Base-by-base conservation (phyloP, 495 filamentous ascomycete genomes). In the Penicillium herquei region DNA sequence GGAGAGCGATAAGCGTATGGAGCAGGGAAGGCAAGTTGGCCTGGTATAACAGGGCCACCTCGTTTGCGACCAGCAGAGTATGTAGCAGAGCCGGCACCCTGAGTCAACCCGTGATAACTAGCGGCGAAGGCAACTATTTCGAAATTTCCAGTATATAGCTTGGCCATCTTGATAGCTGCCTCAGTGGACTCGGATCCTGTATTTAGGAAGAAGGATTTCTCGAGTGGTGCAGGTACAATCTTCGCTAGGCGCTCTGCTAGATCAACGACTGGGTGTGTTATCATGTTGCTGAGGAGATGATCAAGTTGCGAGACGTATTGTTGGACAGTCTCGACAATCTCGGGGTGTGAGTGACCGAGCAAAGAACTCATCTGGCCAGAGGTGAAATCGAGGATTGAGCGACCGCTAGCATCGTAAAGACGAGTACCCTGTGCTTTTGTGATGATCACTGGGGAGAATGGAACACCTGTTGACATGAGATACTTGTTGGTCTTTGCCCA, bases 321-420 rank as follows among this genome's bases (percentile, higher is more conserved):
- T 9, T 61, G 52, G 30, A 83, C 76, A 0, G 76, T 70, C 18
- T 75, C 55, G 7, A 84, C 78, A 34, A 83, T 80, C 49, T 84
- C 80, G 1, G 81, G 79, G 54, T 84, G 75, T 0, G 73, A 76
- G 55, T 84, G 81, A n/a, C 81, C 81, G 1, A 84, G 69, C 0
- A 84, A 67, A 18, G 75, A 83, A 14, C 75, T 77, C 78, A 82
- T 81, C 49, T 83, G 81, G 31, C 80, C 81, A 0, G 80, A 82
- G 0, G 81, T 83, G 69, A 74, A 82, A 61, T 82, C 79, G 2
- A 81, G 70, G 33, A 83, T 77, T 18, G 63, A 64, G 10, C 68
- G 68, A 26, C 62, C 60, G 26, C 54, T 51, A 11, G 52, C 49
- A 31, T 63, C 62, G 44, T 67, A 64, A n/a, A 76, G 63, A 13